A percentile compares a stretch with the other conserved stretches of the same genome.
These are phyloP conservation scores for Microcyclospora tardicrescens DNA, from an alignment of 2,329 filamentous ascomycete genomes.

Conservation along the genomic window DNA sequence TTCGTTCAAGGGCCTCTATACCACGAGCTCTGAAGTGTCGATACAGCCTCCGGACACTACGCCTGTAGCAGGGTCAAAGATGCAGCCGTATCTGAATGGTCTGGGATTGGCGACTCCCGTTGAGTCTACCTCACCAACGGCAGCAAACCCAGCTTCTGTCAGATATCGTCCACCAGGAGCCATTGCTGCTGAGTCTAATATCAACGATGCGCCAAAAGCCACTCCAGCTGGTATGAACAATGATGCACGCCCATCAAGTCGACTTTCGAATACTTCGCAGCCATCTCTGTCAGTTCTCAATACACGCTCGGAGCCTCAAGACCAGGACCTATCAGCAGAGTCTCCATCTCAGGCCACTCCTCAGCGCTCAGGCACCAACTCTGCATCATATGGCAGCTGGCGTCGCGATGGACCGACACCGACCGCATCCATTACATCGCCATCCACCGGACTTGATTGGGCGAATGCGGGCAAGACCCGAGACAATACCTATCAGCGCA, in stretches of 20 bases:
- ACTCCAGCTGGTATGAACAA: slow-evolving; percentile 15
- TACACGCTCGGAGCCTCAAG: slow-evolving; percentile 5
- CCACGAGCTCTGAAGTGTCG: slow-evolving; percentile 28
- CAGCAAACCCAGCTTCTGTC: slow-evolving; percentile 16
- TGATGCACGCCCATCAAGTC: slow-evolving; percentile 12
- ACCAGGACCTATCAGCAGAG: slow-evolving; percentile 1
- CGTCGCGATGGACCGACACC: slow-evolving; percentile 25
- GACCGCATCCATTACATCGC: slow-evolving; percentile 3
- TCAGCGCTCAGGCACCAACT: slow-evolving; percentile 13
- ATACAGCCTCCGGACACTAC: background rate
- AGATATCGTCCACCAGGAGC: slow-evolving; percentile 20
- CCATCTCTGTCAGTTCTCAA: slow-evolving; percentile 1
- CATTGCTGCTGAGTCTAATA: slow-evolving; percentile 8
- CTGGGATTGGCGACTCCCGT: slow-evolving; percentile 18
- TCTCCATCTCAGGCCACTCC: slow-evolving; percentile 7
- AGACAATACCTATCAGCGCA: slow-evolving; percentile 55
- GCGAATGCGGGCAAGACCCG: slow-evolving; percentile 42
- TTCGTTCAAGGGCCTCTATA: slow-evolving; percentile 64
- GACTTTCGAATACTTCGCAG: slow-evolving; percentile 10
- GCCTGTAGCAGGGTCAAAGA: background rate
- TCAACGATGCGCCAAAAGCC: slow-evolving; percentile 11
- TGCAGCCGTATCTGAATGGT: slow-evolving; percentile 17
- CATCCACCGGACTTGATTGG: slow-evolving; percentile 35
- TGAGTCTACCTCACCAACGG: slow-evolving; percentile 10
- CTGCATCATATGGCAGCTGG: slow-evolving; percentile 38